These are phyloP conservation scores for Trypanosoma melophagium DNA, from an alignment of 208 protist genomes.

Conservation along the genomic window DNA sequence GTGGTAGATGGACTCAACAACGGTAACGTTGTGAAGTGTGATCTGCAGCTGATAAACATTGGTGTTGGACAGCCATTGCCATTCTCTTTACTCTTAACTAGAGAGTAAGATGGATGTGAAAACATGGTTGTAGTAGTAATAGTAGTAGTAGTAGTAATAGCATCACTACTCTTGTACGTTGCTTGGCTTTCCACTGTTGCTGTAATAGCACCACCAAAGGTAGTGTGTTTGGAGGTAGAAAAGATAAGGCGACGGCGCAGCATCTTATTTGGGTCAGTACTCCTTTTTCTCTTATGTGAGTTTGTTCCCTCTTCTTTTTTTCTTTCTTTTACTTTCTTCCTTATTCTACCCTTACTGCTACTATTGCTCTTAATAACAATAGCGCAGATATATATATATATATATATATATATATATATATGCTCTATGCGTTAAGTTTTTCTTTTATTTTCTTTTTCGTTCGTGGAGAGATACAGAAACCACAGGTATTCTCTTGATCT, in stretches of 20 bases:
- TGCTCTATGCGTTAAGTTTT: too few species aligned
- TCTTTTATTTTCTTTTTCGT: too few species aligned
- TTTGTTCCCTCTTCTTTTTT: background rate
- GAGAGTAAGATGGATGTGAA: background rate
- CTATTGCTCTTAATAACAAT: background rate
- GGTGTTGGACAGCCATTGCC: too few species aligned
- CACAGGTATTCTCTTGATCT: too few species aligned
- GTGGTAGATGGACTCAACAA: background rate
- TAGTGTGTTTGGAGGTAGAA: background rate
- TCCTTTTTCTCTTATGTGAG: background rate
- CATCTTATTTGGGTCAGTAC: constrained; percentile 6
- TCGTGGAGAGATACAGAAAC: too few species aligned
- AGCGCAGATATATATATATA: too few species aligned
- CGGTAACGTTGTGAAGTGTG: constrained; percentile 15
- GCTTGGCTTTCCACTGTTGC: too few species aligned
- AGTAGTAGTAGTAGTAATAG: background rate
- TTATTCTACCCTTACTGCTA: background rate
- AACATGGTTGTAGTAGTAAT: background rate
- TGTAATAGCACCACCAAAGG: background rate
- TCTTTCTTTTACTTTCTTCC: background rate
- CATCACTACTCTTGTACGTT: background rate
- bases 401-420: too few species aligned
- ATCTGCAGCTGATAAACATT: background rate
- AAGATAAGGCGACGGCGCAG: constrained; percentile 17
- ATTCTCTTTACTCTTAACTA: background rate